Conservation (phyloP, 2,329 filamentous ascomycete genomes). For the Zymoseptoria passerinii region DNA sequence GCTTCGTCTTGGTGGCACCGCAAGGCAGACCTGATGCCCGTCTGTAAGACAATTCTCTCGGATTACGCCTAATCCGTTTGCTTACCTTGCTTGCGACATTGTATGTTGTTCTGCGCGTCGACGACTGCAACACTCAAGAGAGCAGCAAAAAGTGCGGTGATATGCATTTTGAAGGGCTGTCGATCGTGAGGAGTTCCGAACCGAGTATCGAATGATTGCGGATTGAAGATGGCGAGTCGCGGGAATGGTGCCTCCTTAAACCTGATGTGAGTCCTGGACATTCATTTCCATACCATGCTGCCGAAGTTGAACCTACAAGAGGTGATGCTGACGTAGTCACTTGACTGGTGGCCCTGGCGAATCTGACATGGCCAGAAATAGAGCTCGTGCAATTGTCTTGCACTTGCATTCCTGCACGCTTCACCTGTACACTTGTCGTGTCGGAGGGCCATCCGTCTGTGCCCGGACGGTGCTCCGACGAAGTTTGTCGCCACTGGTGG, state of each 20-base stretch:
- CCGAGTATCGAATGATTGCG: neutral
- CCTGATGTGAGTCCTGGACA: neutral
- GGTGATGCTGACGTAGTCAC: too few species aligned
- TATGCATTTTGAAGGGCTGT: neutral
- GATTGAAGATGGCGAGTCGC: neutral
- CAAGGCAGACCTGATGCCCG: neutral
- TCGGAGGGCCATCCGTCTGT: neutral
- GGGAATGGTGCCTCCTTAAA: neutral
- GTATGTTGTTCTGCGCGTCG: neutral
- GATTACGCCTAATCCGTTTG: neutral
- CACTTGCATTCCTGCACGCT: neutral
- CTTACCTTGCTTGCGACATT: neutral
- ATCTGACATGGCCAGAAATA: neutral
- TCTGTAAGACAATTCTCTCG: neutral
- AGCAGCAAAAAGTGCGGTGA: neutral
- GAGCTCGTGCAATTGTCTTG: neutral
- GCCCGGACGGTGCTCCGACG: neutral
- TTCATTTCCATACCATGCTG: neutral
- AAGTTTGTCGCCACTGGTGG: neutral
- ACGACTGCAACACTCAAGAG: neutral
- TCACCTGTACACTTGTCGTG: neutral
- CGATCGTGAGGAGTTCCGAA: neutral
- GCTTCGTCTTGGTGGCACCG: neutral
- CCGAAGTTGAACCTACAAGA: neutral
- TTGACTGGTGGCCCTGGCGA: too few species aligned